A percentile compares a stretch with the other conserved stretches of the same genome.
These are phyloP conservation scores for Mycena haematopus DNA, from an alignment of 768 basidiomycete genomes.

Conservation along the genomic window DNA sequence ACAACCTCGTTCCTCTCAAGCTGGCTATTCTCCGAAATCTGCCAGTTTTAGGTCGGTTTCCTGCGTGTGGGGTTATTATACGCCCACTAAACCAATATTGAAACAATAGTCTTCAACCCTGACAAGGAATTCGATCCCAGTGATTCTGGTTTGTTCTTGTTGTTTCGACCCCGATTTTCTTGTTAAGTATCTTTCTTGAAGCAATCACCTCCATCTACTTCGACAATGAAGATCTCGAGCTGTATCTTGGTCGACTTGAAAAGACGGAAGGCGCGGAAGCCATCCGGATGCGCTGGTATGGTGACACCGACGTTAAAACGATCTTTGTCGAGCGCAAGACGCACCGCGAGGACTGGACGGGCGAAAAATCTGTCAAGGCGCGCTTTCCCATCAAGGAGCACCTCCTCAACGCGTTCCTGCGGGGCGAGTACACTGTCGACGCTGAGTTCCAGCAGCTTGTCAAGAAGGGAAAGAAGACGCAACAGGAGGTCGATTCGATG, in stretches of 20 bases:
- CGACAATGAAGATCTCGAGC: slow-evolving; percentile 93
- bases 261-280: slow-evolving; percentile 99
- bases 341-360: slow-evolving; percentile 98
- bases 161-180: neutral
- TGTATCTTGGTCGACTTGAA: slow-evolving; percentile 95
- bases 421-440: slow-evolving; percentile 92
- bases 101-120: slow-evolving; percentile 79
- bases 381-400: slow-evolving; percentile 96
- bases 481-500: slow-evolving; percentile 91
- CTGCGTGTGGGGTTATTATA: neutral
- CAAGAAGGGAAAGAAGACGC: slow-evolving; percentile 90
- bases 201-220: slow-evolving; percentile 98
- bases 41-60: slow-evolving; percentile 81
- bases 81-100: neutral
- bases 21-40: slow-evolving; percentile 90
- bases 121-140: slow-evolving; percentile 90
- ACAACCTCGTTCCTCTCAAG: slow-evolving; percentile 93
- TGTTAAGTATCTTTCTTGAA: slow-evolving; percentile 30
- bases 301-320: slow-evolving; percentile 84
- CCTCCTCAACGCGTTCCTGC: slow-evolving; percentile 88
- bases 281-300: slow-evolving; percentile 96
- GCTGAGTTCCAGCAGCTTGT: slow-evolving; percentile 88
- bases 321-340: slow-evolving; percentile 91
- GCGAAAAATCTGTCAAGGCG: slow-evolving; percentile 97
- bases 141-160: slow-evolving; percentile 64